phyloP scores from a whole-genome alignment of 2,329 filamentous ascomycete genomes.

The Lomentospora prolificans region DNA sequence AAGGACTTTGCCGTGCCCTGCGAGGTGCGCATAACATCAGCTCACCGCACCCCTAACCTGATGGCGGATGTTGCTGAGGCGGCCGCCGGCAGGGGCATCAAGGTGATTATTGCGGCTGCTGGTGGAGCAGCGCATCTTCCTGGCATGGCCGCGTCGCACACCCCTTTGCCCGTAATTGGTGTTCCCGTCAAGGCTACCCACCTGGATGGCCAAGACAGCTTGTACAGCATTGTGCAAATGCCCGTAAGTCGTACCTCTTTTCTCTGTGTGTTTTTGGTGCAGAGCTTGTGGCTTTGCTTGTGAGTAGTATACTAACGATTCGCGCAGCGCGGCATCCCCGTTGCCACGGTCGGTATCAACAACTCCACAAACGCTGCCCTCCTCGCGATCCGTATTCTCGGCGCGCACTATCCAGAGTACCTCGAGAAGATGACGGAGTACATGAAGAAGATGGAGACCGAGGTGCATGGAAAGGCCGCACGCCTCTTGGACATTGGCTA shows the following conservation, averaged over 20 bases:
- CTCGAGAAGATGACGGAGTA: conserved; percentile 49
- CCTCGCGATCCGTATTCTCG: conserved; percentile 60
- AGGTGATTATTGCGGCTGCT: conserved; percentile 66
- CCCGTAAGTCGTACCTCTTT: conserved; percentile 37
- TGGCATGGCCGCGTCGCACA: conserved; percentile 66
- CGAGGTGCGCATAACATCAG: conserved; percentile 67
- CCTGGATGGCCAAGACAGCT: conserved; percentile 60
- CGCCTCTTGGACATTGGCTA: conserved; percentile 46
- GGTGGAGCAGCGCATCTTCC: conserved; percentile 65
- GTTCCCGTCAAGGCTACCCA: conserved; percentile 67
- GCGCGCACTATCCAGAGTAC: conserved; percentile 45
- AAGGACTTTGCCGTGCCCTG: conserved; percentile 62
- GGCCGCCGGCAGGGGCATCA: conserved; percentile 55
- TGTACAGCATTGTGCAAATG: conserved; percentile 71
- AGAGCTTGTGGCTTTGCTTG: conserved; percentile 23
- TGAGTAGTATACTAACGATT: too few species aligned
- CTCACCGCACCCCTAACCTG: conserved; percentile 61
- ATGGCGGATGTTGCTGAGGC: conserved; percentile 59
- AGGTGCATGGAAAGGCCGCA: conserved; percentile 54
- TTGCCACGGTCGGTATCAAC: conserved; percentile 69
- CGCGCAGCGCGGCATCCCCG: conserved; percentile 49
- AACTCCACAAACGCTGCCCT: conserved; percentile 71
- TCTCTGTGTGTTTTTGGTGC: conserved; percentile 29
- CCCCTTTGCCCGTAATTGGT: conserved; percentile 64
- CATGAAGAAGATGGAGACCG: conserved; percentile 49